phyloP scores from a whole-genome alignment of 2,329 filamentous ascomycete species.

The Xylaria sp. region DNA sequence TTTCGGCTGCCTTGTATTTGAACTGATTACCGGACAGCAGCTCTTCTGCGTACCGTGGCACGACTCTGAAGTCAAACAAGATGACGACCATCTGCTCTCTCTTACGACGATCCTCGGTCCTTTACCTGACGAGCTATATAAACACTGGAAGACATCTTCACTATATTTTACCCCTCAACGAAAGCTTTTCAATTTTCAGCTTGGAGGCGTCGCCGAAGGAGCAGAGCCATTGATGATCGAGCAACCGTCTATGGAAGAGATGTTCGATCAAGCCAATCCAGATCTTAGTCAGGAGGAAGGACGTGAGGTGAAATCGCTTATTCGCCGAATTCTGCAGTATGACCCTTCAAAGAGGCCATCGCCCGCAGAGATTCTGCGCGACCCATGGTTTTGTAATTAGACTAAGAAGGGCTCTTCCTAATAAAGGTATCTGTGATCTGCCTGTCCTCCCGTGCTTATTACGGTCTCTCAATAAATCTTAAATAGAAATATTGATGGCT shows the following conservation, averaged over 20 bases:
- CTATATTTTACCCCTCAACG: slow-evolving; percentile 42
- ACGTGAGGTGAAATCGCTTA: slow-evolving; percentile 40
- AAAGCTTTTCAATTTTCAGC: slow-evolving; percentile 41
- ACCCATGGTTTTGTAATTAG: slow-evolving; percentile 45
- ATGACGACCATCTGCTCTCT: slow-evolving; percentile 29
- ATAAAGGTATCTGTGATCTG: background rate
- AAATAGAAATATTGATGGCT: too few relatives aligned
- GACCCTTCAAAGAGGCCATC: slow-evolving; percentile 46
- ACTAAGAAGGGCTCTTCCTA: background rate
- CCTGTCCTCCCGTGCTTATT: background rate
- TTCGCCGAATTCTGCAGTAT: slow-evolving; percentile 48
- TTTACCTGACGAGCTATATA: slow-evolving; percentile 27
- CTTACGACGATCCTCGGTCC: slow-evolving; percentile 37
- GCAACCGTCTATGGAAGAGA: slow-evolving; percentile 42
- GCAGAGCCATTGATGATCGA: slow-evolving; percentile 41
- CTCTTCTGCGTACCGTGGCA: slow-evolving; percentile 42
- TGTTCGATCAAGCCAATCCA: slow-evolving; percentile 41
- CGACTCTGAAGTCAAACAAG: slow-evolving; percentile 8
- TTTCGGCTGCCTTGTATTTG: slow-evolving; percentile 48
- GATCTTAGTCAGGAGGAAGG: slow-evolving; percentile 44
- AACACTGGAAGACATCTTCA: slow-evolving; percentile 39
- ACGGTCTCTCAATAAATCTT: too few relatives aligned
- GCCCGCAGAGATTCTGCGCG: slow-evolving; percentile 42
- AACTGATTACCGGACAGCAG: slow-evolving; percentile 45
- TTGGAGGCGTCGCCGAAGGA: slow-evolving; percentile 39